Percentiles rank a stretch among this genome's conserved stretches.
Evolutionary conservation across 768 basidiomycete species (phyloP).

Genomic region (Tephrocybe sp.): DNA sequence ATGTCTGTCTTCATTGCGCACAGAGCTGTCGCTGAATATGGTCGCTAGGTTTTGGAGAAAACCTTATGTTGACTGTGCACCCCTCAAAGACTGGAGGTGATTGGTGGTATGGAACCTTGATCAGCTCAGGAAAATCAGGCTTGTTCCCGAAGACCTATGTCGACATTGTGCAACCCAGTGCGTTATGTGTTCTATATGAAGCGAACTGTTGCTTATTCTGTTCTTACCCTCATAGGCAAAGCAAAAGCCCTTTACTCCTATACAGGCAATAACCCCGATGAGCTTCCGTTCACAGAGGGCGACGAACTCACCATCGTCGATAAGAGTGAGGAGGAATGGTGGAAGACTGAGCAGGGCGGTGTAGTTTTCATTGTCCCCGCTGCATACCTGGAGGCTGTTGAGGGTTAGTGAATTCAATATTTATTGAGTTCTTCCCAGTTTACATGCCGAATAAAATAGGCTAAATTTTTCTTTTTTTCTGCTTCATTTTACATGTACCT

Average conservation of each 20-base stretch:
- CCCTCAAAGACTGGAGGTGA: slow-evolving; percentile 84
- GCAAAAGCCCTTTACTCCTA: slow-evolving; percentile 86
- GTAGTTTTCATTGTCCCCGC: slow-evolving; percentile 90
- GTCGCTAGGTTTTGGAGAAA: slow-evolving; percentile 69
- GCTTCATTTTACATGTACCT: slow-evolving; percentile 36
- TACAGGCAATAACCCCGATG: slow-evolving; percentile 64
- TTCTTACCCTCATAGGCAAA: slow-evolving; percentile 36
- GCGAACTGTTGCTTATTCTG: too few species aligned
- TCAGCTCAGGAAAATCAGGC: slow-evolving; percentile 67
- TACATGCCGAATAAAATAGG: slow-evolving; percentile 61
- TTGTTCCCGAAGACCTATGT: slow-evolving; percentile 93
- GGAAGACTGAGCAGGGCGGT: slow-evolving; percentile 90
- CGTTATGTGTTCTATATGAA: slow-evolving; percentile 23
- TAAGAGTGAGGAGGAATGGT: slow-evolving; percentile 85
- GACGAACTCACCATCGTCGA: slow-evolving; percentile 81
- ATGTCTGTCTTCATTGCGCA: slow-evolving; percentile 24
- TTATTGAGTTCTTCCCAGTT: slow-evolving; percentile 57
- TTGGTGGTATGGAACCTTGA: slow-evolving; percentile 88
- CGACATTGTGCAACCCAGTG: slow-evolving; percentile 66
- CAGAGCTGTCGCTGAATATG: not conserved
- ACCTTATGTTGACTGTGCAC: slow-evolving; percentile 74
- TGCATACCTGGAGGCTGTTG: slow-evolving; percentile 78
- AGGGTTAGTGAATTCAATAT: slow-evolving; percentile 79
- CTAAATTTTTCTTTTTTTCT: slow-evolving; percentile 72
- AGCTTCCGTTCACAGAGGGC: slow-evolving; percentile 83